Conservation (phyloP, 176 grass and related monocot species). For the Themeda triandra region DNA sequence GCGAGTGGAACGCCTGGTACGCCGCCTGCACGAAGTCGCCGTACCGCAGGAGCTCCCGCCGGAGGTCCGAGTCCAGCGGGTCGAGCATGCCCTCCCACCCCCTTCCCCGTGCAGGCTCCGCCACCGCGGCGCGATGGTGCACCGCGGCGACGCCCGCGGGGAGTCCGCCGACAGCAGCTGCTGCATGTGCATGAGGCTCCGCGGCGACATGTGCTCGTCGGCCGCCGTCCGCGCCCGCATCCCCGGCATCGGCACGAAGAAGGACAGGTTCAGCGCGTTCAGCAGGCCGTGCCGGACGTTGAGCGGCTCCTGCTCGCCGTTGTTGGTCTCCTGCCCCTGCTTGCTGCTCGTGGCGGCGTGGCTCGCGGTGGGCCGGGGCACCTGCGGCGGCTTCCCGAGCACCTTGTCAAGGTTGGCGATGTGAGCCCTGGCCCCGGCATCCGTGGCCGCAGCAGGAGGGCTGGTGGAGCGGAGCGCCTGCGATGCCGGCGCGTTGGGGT, state of each 20-base stretch:
- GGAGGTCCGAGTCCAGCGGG: slow-evolving; percentile 84
- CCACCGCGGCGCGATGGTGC: slow-evolving; percentile 67
- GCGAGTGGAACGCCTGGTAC: slow-evolving; percentile 91
- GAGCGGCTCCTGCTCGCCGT: slow-evolving; percentile 28
- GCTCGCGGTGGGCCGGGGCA: not conserved
- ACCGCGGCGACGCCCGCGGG: slow-evolving; percentile 54
- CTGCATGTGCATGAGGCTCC: slow-evolving; percentile 86
- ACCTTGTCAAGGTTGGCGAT: slow-evolving; percentile 85
- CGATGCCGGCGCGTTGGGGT: slow-evolving; percentile 31
- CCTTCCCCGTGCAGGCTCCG: slow-evolving; percentile 57
- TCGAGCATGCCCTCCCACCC: slow-evolving; percentile 74
- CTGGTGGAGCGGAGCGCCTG: slow-evolving; percentile 21
- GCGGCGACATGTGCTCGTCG: slow-evolving; percentile 82
- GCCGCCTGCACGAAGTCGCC: slow-evolving; percentile 76
- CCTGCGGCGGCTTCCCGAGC: slow-evolving; percentile 55
- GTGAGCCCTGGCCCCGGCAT: slow-evolving; percentile 16
- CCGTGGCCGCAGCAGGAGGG: not conserved
- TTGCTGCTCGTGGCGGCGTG: not conserved
- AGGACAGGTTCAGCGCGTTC: slow-evolving; percentile 61
- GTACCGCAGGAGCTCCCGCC: slow-evolving; percentile 81
- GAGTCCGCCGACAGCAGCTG: slow-evolving; percentile 68
- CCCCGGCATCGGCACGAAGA: slow-evolving; percentile 53
- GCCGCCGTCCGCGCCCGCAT: slow-evolving; percentile 31
- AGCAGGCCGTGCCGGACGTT: slow-evolving; percentile 42
- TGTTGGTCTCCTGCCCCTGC: not conserved